phyloP scores from a whole-genome alignment of 2,329 filamentous ascomycete species.

The Stachybotrys echinatus region DNA sequence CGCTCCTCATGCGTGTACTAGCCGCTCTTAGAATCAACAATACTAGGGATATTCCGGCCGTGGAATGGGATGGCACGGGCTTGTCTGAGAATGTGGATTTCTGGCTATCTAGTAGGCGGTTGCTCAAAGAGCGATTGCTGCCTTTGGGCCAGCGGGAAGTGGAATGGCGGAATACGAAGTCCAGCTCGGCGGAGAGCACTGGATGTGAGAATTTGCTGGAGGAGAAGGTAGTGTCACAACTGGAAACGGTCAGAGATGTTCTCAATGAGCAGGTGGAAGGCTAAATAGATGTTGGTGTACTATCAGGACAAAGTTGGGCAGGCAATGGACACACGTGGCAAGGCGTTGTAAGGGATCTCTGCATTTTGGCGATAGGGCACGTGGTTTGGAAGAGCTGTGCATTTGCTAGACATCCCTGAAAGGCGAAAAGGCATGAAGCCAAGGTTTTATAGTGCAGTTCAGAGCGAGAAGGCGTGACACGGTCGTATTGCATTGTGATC shows the following conservation, averaged over 20 bases:
- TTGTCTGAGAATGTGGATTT: conserved; percentile 81
- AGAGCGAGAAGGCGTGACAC: too few relatives aligned
- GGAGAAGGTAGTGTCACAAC: conserved; percentile 66
- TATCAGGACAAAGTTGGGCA: too few relatives aligned
- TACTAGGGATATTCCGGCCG: conserved; percentile 64
- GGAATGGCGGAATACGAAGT: conserved; percentile 48
- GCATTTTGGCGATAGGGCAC: neutral
- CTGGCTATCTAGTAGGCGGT: conserved; percentile 64
- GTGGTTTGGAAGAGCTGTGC: neutral
- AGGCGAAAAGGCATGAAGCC: too few relatives aligned
- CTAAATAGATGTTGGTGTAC: neutral
- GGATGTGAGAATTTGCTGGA: conserved; percentile 62
- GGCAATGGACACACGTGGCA: neutral
- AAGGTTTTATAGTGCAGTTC: too few relatives aligned
- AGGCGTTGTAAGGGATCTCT: neutral
- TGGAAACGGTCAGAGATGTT: conserved; percentile 55
- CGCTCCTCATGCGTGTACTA: conserved; percentile 70
- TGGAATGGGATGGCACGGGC: conserved; percentile 68
- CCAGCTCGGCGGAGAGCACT: conserved; percentile 24
- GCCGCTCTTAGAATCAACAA: conserved; percentile 60
- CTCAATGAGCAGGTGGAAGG: conserved; percentile 45
- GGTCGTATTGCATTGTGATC: too few relatives aligned
- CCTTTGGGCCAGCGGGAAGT: conserved; percentile 68
- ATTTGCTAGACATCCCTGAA: neutral
- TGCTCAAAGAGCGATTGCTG: conserved; percentile 67